Conservation (phyloP, 306 rosid species). For the Rosa persica region DNA sequence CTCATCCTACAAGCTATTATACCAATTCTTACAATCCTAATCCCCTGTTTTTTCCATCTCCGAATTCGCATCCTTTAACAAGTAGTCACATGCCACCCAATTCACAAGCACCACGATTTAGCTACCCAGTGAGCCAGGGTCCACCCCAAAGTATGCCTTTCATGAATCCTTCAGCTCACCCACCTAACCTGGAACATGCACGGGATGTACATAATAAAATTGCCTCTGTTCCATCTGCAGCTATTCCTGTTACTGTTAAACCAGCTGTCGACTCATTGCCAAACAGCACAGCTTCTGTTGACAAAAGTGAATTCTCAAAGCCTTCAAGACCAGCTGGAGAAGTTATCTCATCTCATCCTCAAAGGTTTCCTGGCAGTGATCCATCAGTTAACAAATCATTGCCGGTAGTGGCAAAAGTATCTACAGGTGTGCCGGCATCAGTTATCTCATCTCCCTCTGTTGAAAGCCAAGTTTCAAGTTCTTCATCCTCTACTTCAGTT, state of each 20-base stretch:
- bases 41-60: constrained; percentile 41
- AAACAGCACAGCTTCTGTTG: constrained; percentile 34
- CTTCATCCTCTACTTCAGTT: constrained; percentile 28
- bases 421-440: constrained; percentile 27
- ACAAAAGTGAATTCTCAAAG: constrained; percentile 47
- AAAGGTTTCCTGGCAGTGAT: constrained; percentile 39
- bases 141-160: constrained; percentile 42
- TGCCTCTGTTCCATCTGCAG: constrained; percentile 38
- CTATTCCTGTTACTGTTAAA: constrained; percentile 46
- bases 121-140: constrained; percentile 57
- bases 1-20: constrained; percentile 56
- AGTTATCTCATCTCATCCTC: constrained; percentile 33
- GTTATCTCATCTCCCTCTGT: constrained; percentile 18
- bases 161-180: constrained; percentile 44
- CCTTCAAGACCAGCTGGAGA: constrained; percentile 41
- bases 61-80: constrained; percentile 60
- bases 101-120: constrained; percentile 65
- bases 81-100: constrained; percentile 56
- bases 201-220: constrained; percentile 42
- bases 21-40: constrained; percentile 40
- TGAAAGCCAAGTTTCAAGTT: constrained; percentile 35
- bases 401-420: constrained; percentile 32
- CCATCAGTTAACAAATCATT: constrained; percentile 28
- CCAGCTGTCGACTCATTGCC: constrained; percentile 41
- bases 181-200: constrained; percentile 47